These are phyloP conservation scores for Catunica adiposa DNA, from an alignment of 2,329 filamentous ascomycete genomes.

Conservation along the genomic window DNA sequence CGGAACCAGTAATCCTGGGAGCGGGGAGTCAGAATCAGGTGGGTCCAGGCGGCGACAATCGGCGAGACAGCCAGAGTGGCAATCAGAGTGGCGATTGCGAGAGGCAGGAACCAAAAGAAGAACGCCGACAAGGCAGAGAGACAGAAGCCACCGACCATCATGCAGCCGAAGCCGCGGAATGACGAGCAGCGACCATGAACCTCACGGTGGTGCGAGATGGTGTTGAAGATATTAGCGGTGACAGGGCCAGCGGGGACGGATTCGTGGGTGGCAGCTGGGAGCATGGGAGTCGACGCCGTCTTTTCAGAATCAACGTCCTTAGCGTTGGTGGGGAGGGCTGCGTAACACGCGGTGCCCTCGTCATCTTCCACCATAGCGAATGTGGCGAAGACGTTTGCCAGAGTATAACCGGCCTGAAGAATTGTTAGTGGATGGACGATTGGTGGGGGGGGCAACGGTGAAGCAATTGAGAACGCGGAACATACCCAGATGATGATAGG, in stretches of 20 bases:
- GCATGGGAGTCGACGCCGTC: conserved; percentile 21
- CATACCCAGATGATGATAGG: conserved; percentile 11
- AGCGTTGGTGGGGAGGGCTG: conserved; percentile 29
- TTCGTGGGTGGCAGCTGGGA: conserved; percentile 22
- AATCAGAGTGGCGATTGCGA: conserved; percentile 30
- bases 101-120: conserved; percentile 24
- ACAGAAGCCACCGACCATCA: conserved; percentile 27
- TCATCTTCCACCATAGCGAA: conserved; percentile 42
- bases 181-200: conserved; percentile 25
- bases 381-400: conserved; percentile 33
- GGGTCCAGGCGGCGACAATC: conserved; percentile 61
- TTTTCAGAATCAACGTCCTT: conserved; percentile 15
- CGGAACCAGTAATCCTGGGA: conserved; percentile 47
- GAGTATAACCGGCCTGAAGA: conserved; percentile 26
- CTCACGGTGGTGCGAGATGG: conserved; percentile 42
- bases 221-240: conserved; percentile 38
- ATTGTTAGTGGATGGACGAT: neutral
- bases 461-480: neutral
- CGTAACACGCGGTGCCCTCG: conserved; percentile 38
- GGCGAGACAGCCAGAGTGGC: conserved; percentile 42
- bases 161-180: conserved; percentile 51
- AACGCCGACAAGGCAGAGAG: conserved; percentile 28
- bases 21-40: conserved; percentile 63
- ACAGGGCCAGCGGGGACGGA: conserved; percentile 36
- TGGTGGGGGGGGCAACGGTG: neutral